phyloP scores from a whole-genome alignment of 2,329 filamentous ascomycete genomes.

The Dothidotthia symphoricarpi region DNA sequence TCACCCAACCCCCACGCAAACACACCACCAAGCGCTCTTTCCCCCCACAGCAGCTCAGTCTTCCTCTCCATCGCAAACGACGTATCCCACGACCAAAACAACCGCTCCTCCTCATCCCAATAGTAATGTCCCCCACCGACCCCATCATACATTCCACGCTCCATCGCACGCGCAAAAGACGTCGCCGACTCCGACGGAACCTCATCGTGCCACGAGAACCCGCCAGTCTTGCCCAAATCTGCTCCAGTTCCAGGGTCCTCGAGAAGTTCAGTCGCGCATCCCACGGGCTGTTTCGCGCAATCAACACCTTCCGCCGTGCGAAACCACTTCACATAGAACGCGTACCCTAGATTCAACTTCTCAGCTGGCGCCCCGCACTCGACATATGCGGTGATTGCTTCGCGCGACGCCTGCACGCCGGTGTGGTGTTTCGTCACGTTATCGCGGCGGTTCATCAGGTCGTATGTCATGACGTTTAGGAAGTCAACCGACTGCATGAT shows the following conservation, averaged over 20 bases:
- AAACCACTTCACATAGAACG: conserved; percentile 69
- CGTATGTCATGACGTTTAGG: conserved; percentile 70
- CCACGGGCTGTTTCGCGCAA: conserved; percentile 52
- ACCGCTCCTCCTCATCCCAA: conserved; percentile 58
- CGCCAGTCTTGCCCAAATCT: conserved; percentile 58
- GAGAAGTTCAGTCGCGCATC: conserved; percentile 60
- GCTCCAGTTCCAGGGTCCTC: conserved; percentile 60
- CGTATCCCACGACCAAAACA: conserved; percentile 75
- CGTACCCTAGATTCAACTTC: conserved; percentile 64
- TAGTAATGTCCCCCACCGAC: conserved; percentile 64
- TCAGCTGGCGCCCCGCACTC: conserved; percentile 53
- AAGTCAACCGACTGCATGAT: conserved; percentile 64
- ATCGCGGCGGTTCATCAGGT: conserved; percentile 68
- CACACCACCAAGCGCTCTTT: conserved; percentile 61
- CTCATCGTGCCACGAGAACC: conserved; percentile 50
- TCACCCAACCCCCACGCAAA: conserved; percentile 75
- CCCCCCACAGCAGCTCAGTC: conserved; percentile 57
- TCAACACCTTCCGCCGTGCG: conserved; percentile 47
- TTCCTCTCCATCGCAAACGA: conserved; percentile 60
- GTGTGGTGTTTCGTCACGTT: conserved; percentile 63
- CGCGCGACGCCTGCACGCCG: conserved; percentile 56
- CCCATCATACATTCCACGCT: conserved; percentile 57
- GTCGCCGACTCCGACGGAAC: conserved; percentile 45
- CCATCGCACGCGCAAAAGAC: conserved; percentile 59
- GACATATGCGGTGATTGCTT: conserved; percentile 59